Conservation (phyloP, 176 grass and related monocot species). For the Aegilops longissima region DNA sequence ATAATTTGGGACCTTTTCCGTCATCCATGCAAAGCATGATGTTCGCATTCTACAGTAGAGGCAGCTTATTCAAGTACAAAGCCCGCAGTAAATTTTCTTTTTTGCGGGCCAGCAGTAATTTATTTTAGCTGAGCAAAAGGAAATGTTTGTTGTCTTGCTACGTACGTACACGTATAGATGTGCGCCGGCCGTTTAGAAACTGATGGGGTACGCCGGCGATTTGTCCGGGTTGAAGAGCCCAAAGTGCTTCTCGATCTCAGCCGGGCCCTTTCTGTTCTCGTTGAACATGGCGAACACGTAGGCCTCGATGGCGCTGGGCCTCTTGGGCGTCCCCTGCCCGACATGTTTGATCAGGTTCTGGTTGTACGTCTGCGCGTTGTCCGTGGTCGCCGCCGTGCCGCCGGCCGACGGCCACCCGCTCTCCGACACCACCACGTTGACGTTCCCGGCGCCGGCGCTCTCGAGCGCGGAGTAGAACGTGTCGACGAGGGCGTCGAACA, state of each 20-base stretch:
- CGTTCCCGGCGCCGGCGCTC: not conserved
- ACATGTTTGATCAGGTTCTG: slow-evolving; percentile 70
- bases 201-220: slow-evolving; percentile 55
- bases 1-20: too few relatives aligned
- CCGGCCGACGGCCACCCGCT: slow-evolving; percentile 62
- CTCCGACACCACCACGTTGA: slow-evolving; percentile 52
- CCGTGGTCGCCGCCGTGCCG: slow-evolving; percentile 7
- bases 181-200: not conserved
- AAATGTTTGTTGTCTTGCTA: not conserved
- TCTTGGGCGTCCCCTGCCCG: slow-evolving; percentile 52
- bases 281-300: slow-evolving; percentile 77
- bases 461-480: not conserved
- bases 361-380: slow-evolving; percentile 59
- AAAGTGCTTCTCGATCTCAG: slow-evolving; percentile 41
- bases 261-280: slow-evolving; percentile 44
- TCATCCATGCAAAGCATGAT: not conserved
- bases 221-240: slow-evolving; percentile 59
- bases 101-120: too few relatives aligned
- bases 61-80: not conserved
- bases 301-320: slow-evolving; percentile 14
- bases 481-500: not conserved
- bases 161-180: not conserved
- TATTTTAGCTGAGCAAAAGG: not conserved
- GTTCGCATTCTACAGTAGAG: not conserved
- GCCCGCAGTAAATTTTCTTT: too few relatives aligned